Percentiles rank a stretch among this genome's conserved stretches.
Evolutionary conservation across 805 yeast genomes (phyloP).

Genomic region (Brettanomyces bruxellensis): DNA sequence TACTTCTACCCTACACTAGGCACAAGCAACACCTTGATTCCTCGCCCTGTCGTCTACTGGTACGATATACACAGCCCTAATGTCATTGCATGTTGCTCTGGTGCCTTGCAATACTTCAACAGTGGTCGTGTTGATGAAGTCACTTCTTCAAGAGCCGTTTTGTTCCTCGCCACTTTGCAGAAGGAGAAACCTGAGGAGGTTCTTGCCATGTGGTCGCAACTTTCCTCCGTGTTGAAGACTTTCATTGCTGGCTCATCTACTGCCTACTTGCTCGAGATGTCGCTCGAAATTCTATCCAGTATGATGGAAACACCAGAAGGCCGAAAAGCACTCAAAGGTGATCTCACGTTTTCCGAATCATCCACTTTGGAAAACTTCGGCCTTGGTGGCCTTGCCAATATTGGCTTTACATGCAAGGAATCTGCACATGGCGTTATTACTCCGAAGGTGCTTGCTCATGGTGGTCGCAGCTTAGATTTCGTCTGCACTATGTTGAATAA

Average conservation of each 20-base stretch:
- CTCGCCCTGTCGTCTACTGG: constrained; percentile 20
- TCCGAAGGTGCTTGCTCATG: neutral
- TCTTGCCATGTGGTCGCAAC: constrained; percentile 12
- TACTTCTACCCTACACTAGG: constrained; percentile 23
- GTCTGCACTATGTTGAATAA: no score
- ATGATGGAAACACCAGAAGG: constrained; percentile 14
- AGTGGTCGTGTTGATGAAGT: constrained; percentile 16
- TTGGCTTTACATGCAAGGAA: neutral
- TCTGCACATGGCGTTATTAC: neutral
- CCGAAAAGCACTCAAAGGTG: constrained; percentile 7
- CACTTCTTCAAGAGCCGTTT: constrained; percentile 15
- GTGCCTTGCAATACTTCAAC: constrained; percentile 13
- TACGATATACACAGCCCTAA: constrained; percentile 6
- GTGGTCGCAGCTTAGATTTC: no score
- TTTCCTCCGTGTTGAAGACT: constrained; percentile 12
- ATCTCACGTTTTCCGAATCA: no score
- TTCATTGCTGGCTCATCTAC: constrained; percentile 17
- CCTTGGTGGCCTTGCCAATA: constrained; percentile 12
- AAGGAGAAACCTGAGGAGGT: constrained; percentile 8
- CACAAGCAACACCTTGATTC: constrained; percentile 21
- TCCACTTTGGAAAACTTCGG: constrained; percentile 14
- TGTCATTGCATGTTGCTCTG: constrained; percentile 10
- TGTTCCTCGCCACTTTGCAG: constrained; percentile 10
- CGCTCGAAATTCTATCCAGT: constrained; percentile 14
- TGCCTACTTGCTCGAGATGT: constrained; percentile 14